Evolutionary conservation across 2,329 filamentous ascomycete genomes (phyloP).

Genomic region (Cytospora piceae): DNA sequence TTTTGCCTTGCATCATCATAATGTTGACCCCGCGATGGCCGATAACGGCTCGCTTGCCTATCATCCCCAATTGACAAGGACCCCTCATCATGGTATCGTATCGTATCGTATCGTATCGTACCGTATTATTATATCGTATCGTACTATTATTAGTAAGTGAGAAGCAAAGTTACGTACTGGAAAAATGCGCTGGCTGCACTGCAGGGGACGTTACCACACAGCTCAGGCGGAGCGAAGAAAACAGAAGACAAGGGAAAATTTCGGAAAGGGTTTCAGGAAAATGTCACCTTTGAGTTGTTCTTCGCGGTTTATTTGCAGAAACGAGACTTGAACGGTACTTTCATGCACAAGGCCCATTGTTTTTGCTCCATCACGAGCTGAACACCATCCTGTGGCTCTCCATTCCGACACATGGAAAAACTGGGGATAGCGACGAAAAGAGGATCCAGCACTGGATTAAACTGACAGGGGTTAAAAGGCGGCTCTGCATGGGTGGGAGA

Average conservation of each 20-base stretch:
- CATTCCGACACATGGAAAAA: constrained; percentile 5
- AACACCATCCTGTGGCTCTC: background rate
- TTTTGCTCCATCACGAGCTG: background rate
- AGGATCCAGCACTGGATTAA: no score
- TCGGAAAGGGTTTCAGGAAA: background rate
- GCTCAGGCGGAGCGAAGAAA: background rate
- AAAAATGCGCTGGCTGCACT: background rate
- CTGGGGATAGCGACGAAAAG: background rate
- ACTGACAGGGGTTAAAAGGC: background rate
- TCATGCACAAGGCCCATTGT: background rate
- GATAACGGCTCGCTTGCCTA: background rate
- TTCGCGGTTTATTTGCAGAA: background rate
- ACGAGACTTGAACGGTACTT: background rate
- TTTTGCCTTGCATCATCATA: background rate
- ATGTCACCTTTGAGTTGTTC: background rate
- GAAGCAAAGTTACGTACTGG: background rate
- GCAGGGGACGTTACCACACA: no score
- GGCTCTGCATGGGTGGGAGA: background rate
- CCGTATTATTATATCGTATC: background rate
- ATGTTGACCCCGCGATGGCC: background rate
- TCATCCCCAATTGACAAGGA: background rate
- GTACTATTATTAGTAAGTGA: background rate
- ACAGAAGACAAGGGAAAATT: background rate
- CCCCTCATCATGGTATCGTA: background rate
- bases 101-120: background rate